Percentiles rank a stretch among this genome's conserved stretches.
Evolutionary conservation across 2,329 filamentous ascomycete genomes (phyloP).

Genomic region (Akanthomyces lecanii): DNA sequence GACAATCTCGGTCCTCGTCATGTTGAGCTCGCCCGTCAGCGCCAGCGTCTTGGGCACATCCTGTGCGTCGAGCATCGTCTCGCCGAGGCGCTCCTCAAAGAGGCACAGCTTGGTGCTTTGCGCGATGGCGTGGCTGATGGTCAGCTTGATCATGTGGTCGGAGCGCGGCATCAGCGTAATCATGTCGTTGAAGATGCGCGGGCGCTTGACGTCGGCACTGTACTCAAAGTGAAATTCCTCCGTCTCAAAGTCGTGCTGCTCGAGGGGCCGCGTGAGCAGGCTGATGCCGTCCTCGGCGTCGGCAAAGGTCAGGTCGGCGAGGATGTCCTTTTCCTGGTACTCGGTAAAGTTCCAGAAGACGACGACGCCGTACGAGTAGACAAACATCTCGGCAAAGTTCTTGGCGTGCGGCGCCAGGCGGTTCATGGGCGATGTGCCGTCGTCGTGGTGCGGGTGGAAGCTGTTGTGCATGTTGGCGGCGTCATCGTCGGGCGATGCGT

Average conservation of each 20-base stretch:
- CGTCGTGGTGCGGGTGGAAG: slow-evolving; percentile 31
- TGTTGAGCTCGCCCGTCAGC: slow-evolving; percentile 82
- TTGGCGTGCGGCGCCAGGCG: slow-evolving; percentile 67
- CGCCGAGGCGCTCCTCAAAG: slow-evolving; percentile 93
- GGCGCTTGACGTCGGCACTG: slow-evolving; percentile 76
- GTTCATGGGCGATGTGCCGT: slow-evolving; percentile 49
- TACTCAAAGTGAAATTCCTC: slow-evolving; percentile 99
- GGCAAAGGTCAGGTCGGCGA: slow-evolving; percentile 91
- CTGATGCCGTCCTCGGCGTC: slow-evolving; percentile 59
- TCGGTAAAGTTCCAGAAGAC: slow-evolving; percentile 99
- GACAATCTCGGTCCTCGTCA: slow-evolving; percentile 88
- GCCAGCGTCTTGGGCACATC: slow-evolving; percentile 86
- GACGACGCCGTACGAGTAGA: slow-evolving; percentile 94
- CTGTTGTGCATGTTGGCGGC: slow-evolving; percentile 23
- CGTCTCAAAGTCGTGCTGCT: slow-evolving; percentile 90
- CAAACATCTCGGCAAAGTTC: slow-evolving; percentile 89
- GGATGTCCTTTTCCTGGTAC: slow-evolving; percentile 90
- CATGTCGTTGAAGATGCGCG: slow-evolving; percentile 98
- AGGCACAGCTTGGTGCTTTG: slow-evolving; percentile 95
- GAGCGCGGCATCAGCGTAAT: slow-evolving; percentile 85
- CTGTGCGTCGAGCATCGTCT: slow-evolving; percentile 90
- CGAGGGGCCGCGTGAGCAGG: slow-evolving; percentile 72
- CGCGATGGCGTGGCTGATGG: slow-evolving; percentile 94
- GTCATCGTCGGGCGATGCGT: slow-evolving; percentile 27
- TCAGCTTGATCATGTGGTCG: slow-evolving; percentile 98